A percentile compares a stretch with the other conserved stretches of the same genome.
phyloP scores from a whole-genome alignment of 2,329 filamentous ascomycete genomes.

The Emydomyces testavorans region DNA sequence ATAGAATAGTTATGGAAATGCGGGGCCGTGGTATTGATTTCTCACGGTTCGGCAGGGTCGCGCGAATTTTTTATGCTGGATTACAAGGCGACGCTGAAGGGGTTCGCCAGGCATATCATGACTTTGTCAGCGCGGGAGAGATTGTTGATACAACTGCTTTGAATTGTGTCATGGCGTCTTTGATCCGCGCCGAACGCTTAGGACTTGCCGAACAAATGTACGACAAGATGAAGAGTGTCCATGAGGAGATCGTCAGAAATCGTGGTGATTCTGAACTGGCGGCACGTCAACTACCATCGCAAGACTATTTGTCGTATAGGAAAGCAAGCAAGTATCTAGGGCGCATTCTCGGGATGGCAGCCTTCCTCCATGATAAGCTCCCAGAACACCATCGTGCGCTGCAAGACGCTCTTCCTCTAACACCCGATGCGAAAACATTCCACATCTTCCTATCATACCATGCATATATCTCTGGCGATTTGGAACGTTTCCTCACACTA shows the following conservation, averaged over 20 bases:
- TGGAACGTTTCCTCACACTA: slow-evolving; percentile 57
- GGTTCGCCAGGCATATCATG: slow-evolving; percentile 64
- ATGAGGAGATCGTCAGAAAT: slow-evolving; percentile 32
- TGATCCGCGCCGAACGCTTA: slow-evolving; percentile 66
- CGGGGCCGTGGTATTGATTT: slow-evolving; percentile 52
- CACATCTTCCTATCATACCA: slow-evolving; percentile 67
- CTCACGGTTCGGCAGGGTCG: slow-evolving; percentile 71
- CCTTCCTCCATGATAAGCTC: slow-evolving; percentile 37
- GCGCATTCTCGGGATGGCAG: slow-evolving; percentile 38
- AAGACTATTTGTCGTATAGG: slow-evolving; percentile 27
- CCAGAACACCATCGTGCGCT: slow-evolving; percentile 48
- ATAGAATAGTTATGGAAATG: slow-evolving; percentile 79
- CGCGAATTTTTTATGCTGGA: slow-evolving; percentile 73
- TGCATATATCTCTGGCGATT: slow-evolving; percentile 55
- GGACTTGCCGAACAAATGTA: slow-evolving; percentile 70
- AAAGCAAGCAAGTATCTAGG: slow-evolving; percentile 35
- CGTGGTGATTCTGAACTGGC: slow-evolving; percentile 19
- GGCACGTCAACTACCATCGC: slow-evolving; percentile 24
- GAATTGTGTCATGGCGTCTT: slow-evolving; percentile 72
- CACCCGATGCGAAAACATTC: slow-evolving; percentile 69
- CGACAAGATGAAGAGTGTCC: slow-evolving; percentile 62
- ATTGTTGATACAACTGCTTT: slow-evolving; percentile 78
- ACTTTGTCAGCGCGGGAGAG: slow-evolving; percentile 74
- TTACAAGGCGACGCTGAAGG: slow-evolving; percentile 60
- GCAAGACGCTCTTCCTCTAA: slow-evolving; percentile 55